Evolutionary conservation across 2,329 filamentous ascomycete genomes (phyloP).

Genomic region (Dryadomyces quercivorus): DNA sequence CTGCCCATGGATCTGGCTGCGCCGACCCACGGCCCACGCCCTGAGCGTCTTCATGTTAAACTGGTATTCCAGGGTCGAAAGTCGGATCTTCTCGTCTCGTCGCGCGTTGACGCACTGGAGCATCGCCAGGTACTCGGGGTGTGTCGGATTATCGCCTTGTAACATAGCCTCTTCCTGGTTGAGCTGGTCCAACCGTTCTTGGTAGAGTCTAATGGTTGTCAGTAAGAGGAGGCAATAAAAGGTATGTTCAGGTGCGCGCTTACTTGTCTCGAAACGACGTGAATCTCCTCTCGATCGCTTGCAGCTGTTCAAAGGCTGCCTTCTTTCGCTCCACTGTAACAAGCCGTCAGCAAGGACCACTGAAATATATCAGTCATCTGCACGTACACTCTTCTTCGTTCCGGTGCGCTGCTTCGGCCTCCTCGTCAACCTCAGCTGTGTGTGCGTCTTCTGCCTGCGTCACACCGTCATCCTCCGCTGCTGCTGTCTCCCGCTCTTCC

Average conservation of each 20-base stretch:
- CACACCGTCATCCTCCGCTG: constrained; percentile 23
- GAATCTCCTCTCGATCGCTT: constrained; percentile 79
- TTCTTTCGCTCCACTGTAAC: constrained; percentile 62
- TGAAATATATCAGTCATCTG: background rate
- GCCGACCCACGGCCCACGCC: constrained; percentile 64
- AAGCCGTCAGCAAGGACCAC: background rate
- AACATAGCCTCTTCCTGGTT: constrained; percentile 58
- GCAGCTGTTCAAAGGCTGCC: constrained; percentile 66
- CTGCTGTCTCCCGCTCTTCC: constrained; percentile 19
- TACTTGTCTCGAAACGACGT: constrained; percentile 70
- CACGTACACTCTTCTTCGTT: constrained; percentile 54
- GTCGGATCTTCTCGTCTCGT: constrained; percentile 65
- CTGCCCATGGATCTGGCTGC: constrained; percentile 77
- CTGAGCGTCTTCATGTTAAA: constrained; percentile 64
- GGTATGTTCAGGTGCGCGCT: constrained; percentile 13
- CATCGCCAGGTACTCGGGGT: constrained; percentile 86
- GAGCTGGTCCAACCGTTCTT: constrained; percentile 73
- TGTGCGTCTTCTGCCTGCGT: constrained; percentile 43
- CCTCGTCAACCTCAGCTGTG: constrained; percentile 46
- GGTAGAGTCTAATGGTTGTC: constrained; percentile 53
- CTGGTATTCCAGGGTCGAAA: constrained; percentile 61
- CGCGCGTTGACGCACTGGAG: constrained; percentile 76
- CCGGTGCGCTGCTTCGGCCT: constrained; percentile 43
- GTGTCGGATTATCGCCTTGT: constrained; percentile 50
- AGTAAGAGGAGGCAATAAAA: background rate